Conservation (phyloP, 768 basidiomycete genomes). For the Amylocystis lapponica region DNA sequence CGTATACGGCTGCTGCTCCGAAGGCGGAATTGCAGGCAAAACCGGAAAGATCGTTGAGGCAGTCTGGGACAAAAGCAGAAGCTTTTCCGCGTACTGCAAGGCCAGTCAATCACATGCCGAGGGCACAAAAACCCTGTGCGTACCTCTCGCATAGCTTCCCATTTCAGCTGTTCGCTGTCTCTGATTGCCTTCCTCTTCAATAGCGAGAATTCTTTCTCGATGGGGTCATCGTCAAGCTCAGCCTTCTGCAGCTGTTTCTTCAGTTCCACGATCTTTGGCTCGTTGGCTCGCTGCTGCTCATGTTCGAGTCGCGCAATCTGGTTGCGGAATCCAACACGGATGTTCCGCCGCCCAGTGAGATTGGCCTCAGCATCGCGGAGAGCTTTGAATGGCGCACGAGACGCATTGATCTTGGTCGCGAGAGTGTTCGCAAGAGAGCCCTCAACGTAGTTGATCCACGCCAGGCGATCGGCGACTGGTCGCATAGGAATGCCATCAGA, state of each 20-base stretch:
- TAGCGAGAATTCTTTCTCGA: slow-evolving; percentile 68
- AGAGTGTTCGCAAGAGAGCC: slow-evolving; percentile 61
- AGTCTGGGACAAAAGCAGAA: slow-evolving; percentile 68
- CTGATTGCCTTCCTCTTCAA: slow-evolving; percentile 70
- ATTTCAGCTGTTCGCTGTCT: slow-evolving; percentile 72
- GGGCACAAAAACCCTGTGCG: slow-evolving; percentile 5
- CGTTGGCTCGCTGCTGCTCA: slow-evolving; percentile 55
- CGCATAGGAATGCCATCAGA: slow-evolving; percentile 6
- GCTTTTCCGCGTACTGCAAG: slow-evolving; percentile 72
- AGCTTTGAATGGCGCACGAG: slow-evolving; percentile 63
- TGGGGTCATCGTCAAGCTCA: slow-evolving; percentile 53
- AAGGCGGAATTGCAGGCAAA: slow-evolving; percentile 66
- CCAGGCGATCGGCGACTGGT: slow-evolving; percentile 73
- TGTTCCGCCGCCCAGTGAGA: slow-evolving; percentile 55
- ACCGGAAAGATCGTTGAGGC: slow-evolving; percentile 54
- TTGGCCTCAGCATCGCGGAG: slow-evolving; percentile 65
- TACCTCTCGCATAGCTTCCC: slow-evolving; percentile 81
- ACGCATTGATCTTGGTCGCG: slow-evolving; percentile 54
- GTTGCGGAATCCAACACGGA: slow-evolving; percentile 48
- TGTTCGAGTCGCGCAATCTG: slow-evolving; percentile 66
- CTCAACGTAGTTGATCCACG: slow-evolving; percentile 74
- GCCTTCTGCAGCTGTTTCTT: slow-evolving; percentile 62
- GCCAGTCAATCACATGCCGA: slow-evolving; percentile 2
- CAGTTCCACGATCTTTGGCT: slow-evolving; percentile 65
- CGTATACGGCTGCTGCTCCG: slow-evolving; percentile 42